Percentiles rank a stretch among this genome's conserved stretches.
phyloP scores from a whole-genome alignment of 768 basidiomycete species.

The Kwoniella dendrophila region DNA sequence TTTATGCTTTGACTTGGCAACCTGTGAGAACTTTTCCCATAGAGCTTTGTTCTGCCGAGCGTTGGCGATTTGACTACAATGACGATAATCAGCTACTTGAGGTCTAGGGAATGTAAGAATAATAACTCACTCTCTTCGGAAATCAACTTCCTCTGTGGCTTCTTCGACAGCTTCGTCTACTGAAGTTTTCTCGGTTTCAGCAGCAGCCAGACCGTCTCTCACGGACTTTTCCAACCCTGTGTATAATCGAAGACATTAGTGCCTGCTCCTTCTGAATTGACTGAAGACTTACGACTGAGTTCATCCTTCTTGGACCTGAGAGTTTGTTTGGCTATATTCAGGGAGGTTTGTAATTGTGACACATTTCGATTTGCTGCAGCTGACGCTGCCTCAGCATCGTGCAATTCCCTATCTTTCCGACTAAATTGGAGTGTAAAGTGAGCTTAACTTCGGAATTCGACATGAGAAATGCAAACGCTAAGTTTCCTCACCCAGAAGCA shows the following conservation, averaged over 20 bases:
- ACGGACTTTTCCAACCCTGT: conserved; percentile 65
- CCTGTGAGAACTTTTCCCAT: conserved; percentile 35
- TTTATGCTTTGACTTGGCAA: conserved; percentile 62
- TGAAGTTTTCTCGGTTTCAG: conserved; percentile 34
- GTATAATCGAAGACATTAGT: background rate
- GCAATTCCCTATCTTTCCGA: conserved; percentile 68
- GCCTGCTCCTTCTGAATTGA: background rate
- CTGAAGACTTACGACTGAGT: conserved; percentile 61
- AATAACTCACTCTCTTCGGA: conserved; percentile 33
- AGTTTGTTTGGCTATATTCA: conserved; percentile 66
- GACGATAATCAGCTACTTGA: background rate
- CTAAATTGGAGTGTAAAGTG: conserved; percentile 57
- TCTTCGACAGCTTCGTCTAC: conserved; percentile 53
- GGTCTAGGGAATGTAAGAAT: background rate
- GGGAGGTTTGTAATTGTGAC: conserved; percentile 66
- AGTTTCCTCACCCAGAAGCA: conserved; percentile 61
- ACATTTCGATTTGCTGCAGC: conserved; percentile 63
- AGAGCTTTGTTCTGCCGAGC: conserved; percentile 23
- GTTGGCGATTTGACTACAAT: conserved; percentile 28
- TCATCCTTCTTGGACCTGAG: conserved; percentile 67
- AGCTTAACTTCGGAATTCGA: conserved; percentile 22
- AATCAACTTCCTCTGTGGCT: conserved; percentile 48
- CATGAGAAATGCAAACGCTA: background rate
- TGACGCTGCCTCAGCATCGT: conserved; percentile 59
- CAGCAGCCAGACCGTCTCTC: conserved; percentile 43